Evolutionary conservation across 2,329 filamentous ascomycete genomes (phyloP).

Genomic region (Colletotrichum scovillei): DNA sequence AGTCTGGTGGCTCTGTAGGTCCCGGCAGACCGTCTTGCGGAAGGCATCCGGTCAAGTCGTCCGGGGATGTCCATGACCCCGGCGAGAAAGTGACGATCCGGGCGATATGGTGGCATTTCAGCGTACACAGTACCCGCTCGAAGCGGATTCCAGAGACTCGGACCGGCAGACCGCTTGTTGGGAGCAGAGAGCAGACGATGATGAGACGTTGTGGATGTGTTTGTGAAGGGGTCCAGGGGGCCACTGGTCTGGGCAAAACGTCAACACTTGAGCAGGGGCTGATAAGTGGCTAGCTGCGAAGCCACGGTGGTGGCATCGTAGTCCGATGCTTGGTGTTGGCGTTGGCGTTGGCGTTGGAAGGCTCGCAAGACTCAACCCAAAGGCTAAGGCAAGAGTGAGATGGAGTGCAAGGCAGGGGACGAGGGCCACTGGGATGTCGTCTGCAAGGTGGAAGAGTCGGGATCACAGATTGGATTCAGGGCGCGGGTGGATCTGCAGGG

Average conservation of each 20-base stretch:
- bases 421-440: conserved; percentile 17
- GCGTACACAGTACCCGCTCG: conserved; percentile 4
- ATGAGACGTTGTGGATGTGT: too few relatives aligned
- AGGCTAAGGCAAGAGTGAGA: conserved; percentile 1
- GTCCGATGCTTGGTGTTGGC: conserved; percentile 1
- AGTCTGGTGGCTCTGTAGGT: conserved; percentile 11
- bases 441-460: neutral
- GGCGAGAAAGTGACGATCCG: neutral
- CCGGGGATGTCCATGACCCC: neutral
- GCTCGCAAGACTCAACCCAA: neutral
- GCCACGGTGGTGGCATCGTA: neutral
- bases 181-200: neutral
- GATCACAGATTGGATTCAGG: neutral
- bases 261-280: neutral
- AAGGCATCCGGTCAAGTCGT: conserved; percentile 2
- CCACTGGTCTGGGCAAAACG: neutral
- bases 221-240: neutral
- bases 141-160: neutral
- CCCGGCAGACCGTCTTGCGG: conserved; percentile 23
- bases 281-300: conserved; percentile 7
- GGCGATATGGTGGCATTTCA: neutral
- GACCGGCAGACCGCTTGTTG: conserved; percentile 10
- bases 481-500: conserved; percentile 27
- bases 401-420: conserved; percentile 30
- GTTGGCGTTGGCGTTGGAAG: conserved; percentile 4